These are phyloP conservation scores for Cornus controversa DNA, from an alignment of 148 eudicot species.

Conservation along the genomic window DNA sequence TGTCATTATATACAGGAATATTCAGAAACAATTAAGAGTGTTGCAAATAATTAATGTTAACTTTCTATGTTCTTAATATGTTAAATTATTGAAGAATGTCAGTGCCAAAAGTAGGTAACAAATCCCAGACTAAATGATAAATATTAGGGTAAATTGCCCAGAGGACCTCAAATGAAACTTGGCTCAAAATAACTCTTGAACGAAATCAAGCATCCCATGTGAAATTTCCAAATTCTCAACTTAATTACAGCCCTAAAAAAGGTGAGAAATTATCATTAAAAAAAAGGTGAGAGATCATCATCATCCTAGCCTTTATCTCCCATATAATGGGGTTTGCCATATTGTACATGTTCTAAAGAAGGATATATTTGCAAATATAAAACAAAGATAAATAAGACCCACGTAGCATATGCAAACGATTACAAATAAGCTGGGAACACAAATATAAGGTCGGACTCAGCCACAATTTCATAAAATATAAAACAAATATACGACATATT, in stretches of 20 bases:
- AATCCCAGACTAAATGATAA: background rate
- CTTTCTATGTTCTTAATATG: background rate
- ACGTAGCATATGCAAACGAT: background rate
- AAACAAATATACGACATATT: background rate
- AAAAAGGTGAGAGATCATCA: background rate
- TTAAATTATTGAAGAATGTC: background rate
- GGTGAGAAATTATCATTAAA: no score
- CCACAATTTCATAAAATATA: background rate
- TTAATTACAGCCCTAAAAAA: background rate
- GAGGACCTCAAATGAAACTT: no score
- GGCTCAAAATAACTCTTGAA: background rate
- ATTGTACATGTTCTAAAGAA: background rate
- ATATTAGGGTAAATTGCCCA: background rate
- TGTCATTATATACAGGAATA: background rate
- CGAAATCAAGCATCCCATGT: background rate
- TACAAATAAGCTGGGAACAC: background rate
- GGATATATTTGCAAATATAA: background rate
- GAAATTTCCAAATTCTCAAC: background rate
- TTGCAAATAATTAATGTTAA: background rate
- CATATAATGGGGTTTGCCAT: no score
- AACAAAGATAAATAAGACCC: background rate
- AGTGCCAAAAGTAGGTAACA: background rate
- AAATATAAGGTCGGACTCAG: background rate
- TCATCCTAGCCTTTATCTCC: no score
- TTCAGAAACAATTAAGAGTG: background rate